phyloP scores from a whole-genome alignment of 768 basidiomycete species.

The Leccinum longicurvipes region DNA sequence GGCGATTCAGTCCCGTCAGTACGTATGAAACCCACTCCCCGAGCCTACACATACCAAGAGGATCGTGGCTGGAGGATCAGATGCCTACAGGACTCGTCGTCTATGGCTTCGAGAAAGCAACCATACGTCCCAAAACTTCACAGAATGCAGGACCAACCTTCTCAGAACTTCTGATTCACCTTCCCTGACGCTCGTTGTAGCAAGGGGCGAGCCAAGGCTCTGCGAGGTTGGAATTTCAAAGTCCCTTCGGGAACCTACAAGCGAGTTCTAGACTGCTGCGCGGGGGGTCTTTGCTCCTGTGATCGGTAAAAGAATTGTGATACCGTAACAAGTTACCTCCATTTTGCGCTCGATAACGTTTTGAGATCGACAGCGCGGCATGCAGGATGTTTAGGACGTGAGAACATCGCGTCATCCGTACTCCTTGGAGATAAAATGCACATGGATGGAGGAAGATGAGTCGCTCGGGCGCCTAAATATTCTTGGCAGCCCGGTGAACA shows the following conservation, averaged over 20 bases:
- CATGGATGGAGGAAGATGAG: slow-evolving; percentile 5
- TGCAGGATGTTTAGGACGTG: slow-evolving; percentile 13
- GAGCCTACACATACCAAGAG: slow-evolving; percentile 18
- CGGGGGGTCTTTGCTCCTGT: slow-evolving; percentile 4
- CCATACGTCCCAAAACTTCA: slow-evolving; percentile 12
- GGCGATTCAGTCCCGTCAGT: slow-evolving; percentile 8
- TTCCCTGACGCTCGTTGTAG: slow-evolving; percentile 30
- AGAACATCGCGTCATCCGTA: slow-evolving; percentile 13
- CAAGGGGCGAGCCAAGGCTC: slow-evolving; percentile 16
- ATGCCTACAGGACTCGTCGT: slow-evolving; percentile 7
- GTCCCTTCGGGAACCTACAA: slow-evolving; percentile 15
- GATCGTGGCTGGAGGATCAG: slow-evolving; percentile 23
- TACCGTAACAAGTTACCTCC: slow-evolving; percentile 15
- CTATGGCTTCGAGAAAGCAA: slow-evolving; percentile 15
- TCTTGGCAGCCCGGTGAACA: slow-evolving; percentile 9
- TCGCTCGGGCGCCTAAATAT: slow-evolving; percentile 6
- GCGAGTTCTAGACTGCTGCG: slow-evolving; percentile 17
- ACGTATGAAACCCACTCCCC: slow-evolving; percentile 6
- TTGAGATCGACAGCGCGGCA: slow-evolving; percentile 13
- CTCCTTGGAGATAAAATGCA: neutral
- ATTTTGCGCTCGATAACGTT: slow-evolving; percentile 14
- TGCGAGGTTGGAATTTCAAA: slow-evolving; percentile 25
- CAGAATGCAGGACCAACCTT: slow-evolving; percentile 16
- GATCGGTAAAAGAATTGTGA: slow-evolving; percentile 15
- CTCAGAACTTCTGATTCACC: slow-evolving; percentile 24